Conservation (phyloP, 192 early-diverging fungal genomes). For the Rhizophlyctis rosea region DNA sequence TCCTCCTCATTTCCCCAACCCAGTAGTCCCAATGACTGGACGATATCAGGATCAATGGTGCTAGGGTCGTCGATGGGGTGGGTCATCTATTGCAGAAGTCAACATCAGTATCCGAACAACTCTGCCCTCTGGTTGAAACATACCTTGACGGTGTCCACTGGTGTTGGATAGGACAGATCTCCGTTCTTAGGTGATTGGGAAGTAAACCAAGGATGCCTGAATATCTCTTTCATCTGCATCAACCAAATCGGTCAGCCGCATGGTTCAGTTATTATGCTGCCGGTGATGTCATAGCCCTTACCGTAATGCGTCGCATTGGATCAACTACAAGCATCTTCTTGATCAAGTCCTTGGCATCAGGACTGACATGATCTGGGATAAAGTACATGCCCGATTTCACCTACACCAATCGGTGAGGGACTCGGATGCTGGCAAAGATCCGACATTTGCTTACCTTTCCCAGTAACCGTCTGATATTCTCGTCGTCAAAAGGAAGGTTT, state of each 20-base stretch:
- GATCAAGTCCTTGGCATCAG: constrained; percentile 75
- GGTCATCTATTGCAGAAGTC: no score
- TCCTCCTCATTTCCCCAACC: constrained; percentile 47
- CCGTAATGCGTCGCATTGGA: constrained; percentile 57
- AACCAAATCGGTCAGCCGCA: no score
- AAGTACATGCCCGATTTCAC: constrained; percentile 50
- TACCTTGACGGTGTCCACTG: constrained; percentile 12
- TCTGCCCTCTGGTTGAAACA: neutral
- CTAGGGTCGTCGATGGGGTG: constrained; percentile 21
- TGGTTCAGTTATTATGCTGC: neutral
- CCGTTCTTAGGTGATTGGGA: constrained; percentile 28
- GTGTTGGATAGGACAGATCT: constrained; percentile 4
- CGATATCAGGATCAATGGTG: constrained; percentile 43
- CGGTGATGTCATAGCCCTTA: constrained; percentile 11
- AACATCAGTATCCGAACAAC: no score
- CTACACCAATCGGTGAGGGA: constrained; percentile 43
- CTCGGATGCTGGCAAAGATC: constrained; percentile 25
- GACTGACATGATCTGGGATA: constrained; percentile 84
- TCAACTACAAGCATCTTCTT: constrained; percentile 89
- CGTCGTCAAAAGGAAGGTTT: constrained; percentile 73
- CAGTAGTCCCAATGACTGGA: constrained; percentile 41
- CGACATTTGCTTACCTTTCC: constrained; percentile 46
- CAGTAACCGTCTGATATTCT: constrained; percentile 63
- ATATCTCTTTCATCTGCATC: constrained; percentile 55
- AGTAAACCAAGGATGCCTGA: constrained; percentile 60